phyloP scores from a whole-genome alignment of 2,329 filamentous ascomycete species.

The Hymenoscyphus fraxineus region DNA sequence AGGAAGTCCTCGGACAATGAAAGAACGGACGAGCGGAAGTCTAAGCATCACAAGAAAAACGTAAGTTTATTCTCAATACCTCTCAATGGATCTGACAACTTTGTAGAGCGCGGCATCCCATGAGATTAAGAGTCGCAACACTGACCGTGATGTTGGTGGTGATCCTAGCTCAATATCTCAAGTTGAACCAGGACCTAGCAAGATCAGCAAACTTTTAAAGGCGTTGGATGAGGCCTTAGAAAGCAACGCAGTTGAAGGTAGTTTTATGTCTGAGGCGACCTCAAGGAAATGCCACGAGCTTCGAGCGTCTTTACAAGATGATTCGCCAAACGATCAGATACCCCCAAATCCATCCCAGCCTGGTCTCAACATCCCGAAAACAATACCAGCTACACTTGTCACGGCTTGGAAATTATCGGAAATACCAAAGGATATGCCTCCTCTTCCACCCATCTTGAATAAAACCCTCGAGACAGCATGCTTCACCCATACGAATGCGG shows the following conservation, averaged over 20 bases:
- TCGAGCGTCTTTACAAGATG: conserved; percentile 17
- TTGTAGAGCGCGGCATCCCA: neutral
- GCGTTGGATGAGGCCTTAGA: conserved; percentile 28
- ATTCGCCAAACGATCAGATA: conserved; percentile 1
- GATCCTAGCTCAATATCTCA: neutral
- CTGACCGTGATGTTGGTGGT: neutral
- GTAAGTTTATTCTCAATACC: neutral
- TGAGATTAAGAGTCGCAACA: neutral
- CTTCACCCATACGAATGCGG: conserved; percentile 55
- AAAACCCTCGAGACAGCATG: conserved; percentile 56
- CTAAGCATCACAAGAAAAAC: conserved; percentile 15
- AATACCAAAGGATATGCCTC: conserved; percentile 48
- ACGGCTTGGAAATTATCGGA: conserved; percentile 50
- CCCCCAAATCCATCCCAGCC: conserved; percentile 1
- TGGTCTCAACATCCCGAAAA: conserved; percentile 21
- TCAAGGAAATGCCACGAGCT: conserved; percentile 23
- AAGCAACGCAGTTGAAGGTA: conserved; percentile 22
- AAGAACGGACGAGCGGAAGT: conserved; percentile 8
- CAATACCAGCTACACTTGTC: conserved; percentile 29
- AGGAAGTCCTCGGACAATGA: conserved; percentile 16
- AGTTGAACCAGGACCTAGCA: conserved; percentile 1
- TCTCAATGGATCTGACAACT: neutral
- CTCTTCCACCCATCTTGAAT: conserved; percentile 59
- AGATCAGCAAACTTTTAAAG: conserved; percentile 26
- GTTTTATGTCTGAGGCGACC: conserved; percentile 14